Base-by-base conservation (phyloP, 2,329 filamentous ascomycete genomes). In the Trichoderma guizhouense region DNA sequence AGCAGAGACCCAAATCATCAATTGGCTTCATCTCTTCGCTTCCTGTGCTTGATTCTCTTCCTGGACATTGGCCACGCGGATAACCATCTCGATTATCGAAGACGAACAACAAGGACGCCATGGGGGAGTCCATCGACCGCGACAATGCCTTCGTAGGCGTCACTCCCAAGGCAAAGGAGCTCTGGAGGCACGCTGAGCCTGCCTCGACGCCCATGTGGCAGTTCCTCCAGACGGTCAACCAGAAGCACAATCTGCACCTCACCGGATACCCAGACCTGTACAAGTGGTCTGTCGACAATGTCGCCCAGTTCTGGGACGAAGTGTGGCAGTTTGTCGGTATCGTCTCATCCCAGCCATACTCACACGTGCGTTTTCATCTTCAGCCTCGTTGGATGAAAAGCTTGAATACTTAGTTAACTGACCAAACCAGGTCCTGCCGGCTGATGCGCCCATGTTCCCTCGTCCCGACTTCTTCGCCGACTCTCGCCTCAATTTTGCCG, bases 401-500 rank as follows among this genome's bases (percentile, higher is more conserved):
- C 57, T 32, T 11, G 57, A 60, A 9, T 47, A n/a, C 3, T 18
- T 43, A n/a, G 18, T 5, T 60, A 7, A 39, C n/a, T 21, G 21
- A 26, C 60, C 15, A 21, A 9, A 32, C 47, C 15, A 95, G 91
- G 91, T 93, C 55, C 84, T 97, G 21, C 88, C 92, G 28, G 79
- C 87, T 53, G 82, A 88, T 69, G 87, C 90, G 7, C 85, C 89
- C 61, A 92, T 98, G 87, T 98, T 94, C 77, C 95, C 95, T 28
- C 90, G 94, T 28, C 95, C 95, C 8, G 85, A 90, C 72, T 98
- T 97, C 85, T 98, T 98, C 80, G 81, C 89, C 71, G 91, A 91
- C 11, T 88, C 93, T 15, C 90, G 86, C 72, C 86, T 98, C 75
- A 99, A 98, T 81, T 98, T 98, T 79, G 95, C 95, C 30, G 93